These are phyloP conservation scores for Suhomyces bribrorum DNA, from an alignment of 1,139 yeast genomes.

Conservation along the genomic window DNA sequence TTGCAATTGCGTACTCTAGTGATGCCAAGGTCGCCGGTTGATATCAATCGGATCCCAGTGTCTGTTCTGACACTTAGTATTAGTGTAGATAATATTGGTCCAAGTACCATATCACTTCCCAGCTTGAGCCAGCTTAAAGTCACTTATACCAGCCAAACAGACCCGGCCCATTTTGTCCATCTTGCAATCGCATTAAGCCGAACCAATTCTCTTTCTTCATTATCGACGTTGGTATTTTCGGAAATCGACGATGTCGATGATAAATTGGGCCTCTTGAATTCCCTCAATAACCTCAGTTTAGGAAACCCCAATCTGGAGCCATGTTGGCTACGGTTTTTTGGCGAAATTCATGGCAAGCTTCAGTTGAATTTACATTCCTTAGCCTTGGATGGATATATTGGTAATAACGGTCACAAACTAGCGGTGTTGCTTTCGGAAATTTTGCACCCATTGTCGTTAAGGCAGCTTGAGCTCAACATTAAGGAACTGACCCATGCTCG, in stretches of 20 bases:
- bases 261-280: conserved; percentile 8
- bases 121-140: conserved; percentile 6
- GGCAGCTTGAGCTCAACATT: conserved; percentile 16
- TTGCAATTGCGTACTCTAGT: neutral
- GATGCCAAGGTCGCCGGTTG: neutral
- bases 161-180: neutral
- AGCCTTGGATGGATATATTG: conserved; percentile 21
- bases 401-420: conserved; percentile 13
- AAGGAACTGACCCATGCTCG: conserved; percentile 20
- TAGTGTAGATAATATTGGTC: conserved; percentile 1
- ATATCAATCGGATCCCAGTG: neutral
- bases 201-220: neutral
- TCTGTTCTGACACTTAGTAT: conserved; percentile 2
- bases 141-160: conserved; percentile 1
- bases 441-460: conserved; percentile 12
- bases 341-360: conserved; percentile 7
- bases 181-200: conserved; percentile 7
- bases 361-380: conserved; percentile 14
- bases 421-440: conserved; percentile 10
- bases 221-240: conserved; percentile 7
- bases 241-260: conserved; percentile 6
- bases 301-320: conserved; percentile 9
- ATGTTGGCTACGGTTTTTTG: conserved; percentile 21
- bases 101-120: conserved; percentile 2
- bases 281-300: conserved; percentile 10